Conservation (phyloP, 169 alveolate genomes). For the Fabrea salina region DNA sequence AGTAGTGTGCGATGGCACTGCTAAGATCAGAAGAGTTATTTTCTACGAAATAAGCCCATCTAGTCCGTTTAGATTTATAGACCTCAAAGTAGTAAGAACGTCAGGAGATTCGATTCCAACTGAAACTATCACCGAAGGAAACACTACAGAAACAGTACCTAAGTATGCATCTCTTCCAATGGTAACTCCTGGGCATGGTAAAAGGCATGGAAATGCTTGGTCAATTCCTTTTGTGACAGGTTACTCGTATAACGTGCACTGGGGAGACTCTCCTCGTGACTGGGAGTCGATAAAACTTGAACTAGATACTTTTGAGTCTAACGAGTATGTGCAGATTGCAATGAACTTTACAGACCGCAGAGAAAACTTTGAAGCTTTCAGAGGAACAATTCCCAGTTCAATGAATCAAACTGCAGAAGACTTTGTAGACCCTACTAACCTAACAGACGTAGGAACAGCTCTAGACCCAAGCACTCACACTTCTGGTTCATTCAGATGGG, state of each 20-base stretch:
- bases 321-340: not conserved
- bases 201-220: not conserved
- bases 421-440: slow-evolving; percentile 22
- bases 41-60: not conserved
- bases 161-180: no score
- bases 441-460: no score
- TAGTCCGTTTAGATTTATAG: not conserved
- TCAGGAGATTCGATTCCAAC: not conserved
- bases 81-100: not conserved
- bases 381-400: not conserved
- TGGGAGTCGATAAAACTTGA: not conserved
- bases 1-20: not conserved
- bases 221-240: slow-evolving; percentile 30
- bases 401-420: not conserved
- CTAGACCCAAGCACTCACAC: not conserved
- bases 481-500: slow-evolving; percentile 13
- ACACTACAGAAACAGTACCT: no score
- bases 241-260: not conserved
- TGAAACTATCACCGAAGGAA: no score
- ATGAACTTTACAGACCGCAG: slow-evolving; percentile 4
- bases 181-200: no score
- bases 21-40: not conserved
- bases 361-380: not conserved
- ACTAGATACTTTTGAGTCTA: not conserved
- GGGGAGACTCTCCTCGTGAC: slow-evolving; percentile 20